phyloP scores from a whole-genome alignment of 306 rosid genomes.

The Acacia melanoxylon region DNA sequence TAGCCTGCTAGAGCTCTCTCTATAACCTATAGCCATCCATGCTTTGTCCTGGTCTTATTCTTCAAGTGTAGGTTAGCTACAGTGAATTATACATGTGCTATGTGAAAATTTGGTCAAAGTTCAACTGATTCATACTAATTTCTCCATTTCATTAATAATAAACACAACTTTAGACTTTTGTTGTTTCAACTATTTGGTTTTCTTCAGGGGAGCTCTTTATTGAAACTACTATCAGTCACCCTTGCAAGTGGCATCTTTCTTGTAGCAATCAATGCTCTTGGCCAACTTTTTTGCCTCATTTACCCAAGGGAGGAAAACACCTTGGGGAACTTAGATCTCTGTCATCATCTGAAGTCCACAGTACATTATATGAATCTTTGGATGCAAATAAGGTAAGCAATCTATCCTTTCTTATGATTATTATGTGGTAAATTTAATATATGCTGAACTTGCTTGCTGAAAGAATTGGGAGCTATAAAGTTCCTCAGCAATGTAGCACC shows the following conservation, averaged over 20 bases:
- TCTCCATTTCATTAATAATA: neutral
- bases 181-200: constrained; percentile 1
- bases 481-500: neutral
- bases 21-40: neutral
- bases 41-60: neutral
- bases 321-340: constrained; percentile 39
- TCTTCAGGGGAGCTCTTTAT: constrained; percentile 58
- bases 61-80: neutral
- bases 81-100: neutral
- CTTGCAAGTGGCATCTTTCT: constrained; percentile 78
- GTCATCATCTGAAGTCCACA: constrained; percentile 53
- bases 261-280: constrained; percentile 58
- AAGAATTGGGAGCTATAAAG: constrained; percentile 2
- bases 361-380: constrained; percentile 40
- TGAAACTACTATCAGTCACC: constrained; percentile 52
- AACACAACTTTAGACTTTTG: neutral
- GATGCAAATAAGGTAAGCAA: constrained; percentile 57
- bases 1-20: neutral
- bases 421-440: neutral
- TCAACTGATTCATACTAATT: neutral
- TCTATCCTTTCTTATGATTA: constrained; percentile 8
- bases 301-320: constrained; percentile 44
- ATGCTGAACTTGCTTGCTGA: neutral
- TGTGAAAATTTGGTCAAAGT: neutral
- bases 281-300: constrained; percentile 56